Conservation (phyloP, 495 filamentous ascomycete genomes). For the Aspergillus conjunctus region DNA sequence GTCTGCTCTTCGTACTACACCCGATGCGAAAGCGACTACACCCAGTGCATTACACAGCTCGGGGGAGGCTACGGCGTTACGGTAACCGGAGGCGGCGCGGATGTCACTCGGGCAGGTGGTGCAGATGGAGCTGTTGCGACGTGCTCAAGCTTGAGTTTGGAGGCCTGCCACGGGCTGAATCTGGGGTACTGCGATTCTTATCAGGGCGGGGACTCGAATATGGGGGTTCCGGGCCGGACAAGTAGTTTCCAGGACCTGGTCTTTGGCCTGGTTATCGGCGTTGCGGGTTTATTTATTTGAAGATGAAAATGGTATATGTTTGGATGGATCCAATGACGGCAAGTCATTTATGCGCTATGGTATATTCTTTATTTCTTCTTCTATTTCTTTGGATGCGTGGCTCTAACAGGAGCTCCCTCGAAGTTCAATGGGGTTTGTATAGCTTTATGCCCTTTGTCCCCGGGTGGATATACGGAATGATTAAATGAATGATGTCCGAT, state of each 20-base stretch:
- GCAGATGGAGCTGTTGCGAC: constrained; percentile 59
- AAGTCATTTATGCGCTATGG: constrained; percentile 11
- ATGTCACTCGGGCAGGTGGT: constrained; percentile 65
- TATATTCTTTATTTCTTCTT: background rate
- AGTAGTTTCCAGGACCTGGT: constrained; percentile 45
- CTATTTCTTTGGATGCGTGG: background rate
- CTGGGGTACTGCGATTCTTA: constrained; percentile 55
- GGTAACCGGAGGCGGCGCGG: constrained; percentile 45
- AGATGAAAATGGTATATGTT: constrained; percentile 7
- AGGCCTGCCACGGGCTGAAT: constrained; percentile 62
- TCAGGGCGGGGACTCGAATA: constrained; percentile 37
- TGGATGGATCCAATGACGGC: background rate
- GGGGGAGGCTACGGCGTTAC: constrained; percentile 52
- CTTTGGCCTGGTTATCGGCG: constrained; percentile 45
- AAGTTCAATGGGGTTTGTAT: constrained; percentile 11
- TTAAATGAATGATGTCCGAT: constrained; percentile 18
- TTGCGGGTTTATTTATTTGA: constrained; percentile 50
- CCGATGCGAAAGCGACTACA: constrained; percentile 65
- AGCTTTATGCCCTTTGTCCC: constrained; percentile 10
- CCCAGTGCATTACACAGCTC: constrained; percentile 61
- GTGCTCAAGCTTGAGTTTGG: constrained; percentile 63
- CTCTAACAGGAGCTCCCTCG: background rate
- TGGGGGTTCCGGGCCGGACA: constrained; percentile 29
- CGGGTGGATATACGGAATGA: constrained; percentile 25
- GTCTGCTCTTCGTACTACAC: constrained; percentile 68